Evolutionary conservation across 352 stramenopile species (phyloP), one percentile per base, ranked within the genome.

Genomic region (Plasmopara viticola): DNA sequence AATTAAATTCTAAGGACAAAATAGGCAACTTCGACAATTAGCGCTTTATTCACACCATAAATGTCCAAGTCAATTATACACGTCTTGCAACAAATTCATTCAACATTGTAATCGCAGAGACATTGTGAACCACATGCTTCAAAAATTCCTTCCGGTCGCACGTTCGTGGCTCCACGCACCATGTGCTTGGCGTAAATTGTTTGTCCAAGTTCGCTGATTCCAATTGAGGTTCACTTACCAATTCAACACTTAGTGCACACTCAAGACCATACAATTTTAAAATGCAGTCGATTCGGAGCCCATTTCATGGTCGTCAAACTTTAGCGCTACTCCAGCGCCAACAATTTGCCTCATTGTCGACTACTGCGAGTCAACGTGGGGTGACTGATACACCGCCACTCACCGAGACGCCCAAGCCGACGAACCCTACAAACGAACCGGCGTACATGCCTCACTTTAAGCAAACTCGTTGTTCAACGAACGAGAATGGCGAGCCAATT

Each of bases 181-280:
- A 35, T 35, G 31, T 12, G 43, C 18, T 25, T 18, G n/a, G 0
- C 13, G 35, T 44, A 37, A 58, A 58, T 53, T 53, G 42, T 48
- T 52, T 20, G 9, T 35, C 20, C 20, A 25, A 25, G 20, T 47
- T 34, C n/a, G 12, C 33, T n/a, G 39, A 1, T 12, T 0, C n/a
- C 25, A 13, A 18, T 14, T 15, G 17, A 47, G 14, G 29, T 31
- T 71, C 48, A 48, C n/a, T 34, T 33, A 47, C 93, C 44, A 66
- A 56, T 56, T 54, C 25, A 31, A 20, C 35, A 29, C 38, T 6
- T 34, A 10, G 17, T 47, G 17, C 38, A 48, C 28, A 53, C 15
- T 31, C 31, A 28, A 41, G 2, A 18, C 9, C 12, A 17, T 17
- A 13, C 13, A 14, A 3, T 15, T 41, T 17, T 13, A 58, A 12